Conservation (phyloP, 345 rosid species). For the Eucalyptus albens region DNA sequence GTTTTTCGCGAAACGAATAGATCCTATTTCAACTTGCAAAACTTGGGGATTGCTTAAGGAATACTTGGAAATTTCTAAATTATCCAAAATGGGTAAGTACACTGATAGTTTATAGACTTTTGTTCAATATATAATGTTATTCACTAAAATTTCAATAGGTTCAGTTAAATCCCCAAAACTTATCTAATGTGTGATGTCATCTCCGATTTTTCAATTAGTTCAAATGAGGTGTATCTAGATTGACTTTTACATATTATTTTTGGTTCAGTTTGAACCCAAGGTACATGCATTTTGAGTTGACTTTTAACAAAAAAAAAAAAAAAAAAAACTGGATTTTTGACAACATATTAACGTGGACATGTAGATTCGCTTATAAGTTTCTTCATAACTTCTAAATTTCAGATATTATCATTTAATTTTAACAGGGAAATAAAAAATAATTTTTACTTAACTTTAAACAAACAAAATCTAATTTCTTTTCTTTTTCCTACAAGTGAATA, state of each 20-base stretch:
- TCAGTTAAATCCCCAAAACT: neutral
- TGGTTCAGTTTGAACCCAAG: neutral
- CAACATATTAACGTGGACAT: neutral
- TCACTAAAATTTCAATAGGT: neutral
- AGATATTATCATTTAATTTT: neutral
- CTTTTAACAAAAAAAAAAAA: too few relatives aligned
- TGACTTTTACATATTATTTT: neutral
- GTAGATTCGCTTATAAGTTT: neutral
- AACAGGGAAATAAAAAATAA: neutral
- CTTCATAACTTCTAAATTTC: neutral
- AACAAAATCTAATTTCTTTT: neutral
- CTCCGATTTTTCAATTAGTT: neutral
- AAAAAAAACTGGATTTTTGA: too few relatives aligned
- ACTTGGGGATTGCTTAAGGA: neutral
- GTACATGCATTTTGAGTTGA: neutral
- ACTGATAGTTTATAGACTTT: neutral
- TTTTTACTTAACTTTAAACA: neutral
- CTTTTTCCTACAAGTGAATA: neutral
- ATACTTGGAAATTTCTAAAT: neutral
- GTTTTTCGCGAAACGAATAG: accelerated
- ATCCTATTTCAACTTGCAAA: neutral
- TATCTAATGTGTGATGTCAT: neutral
- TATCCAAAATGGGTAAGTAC: neutral
- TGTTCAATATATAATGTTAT: neutral
- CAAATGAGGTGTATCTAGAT: neutral